These are phyloP conservation scores for Podospora pseudoanserina DNA, from an alignment of 495 filamentous ascomycete genomes.

Conservation along the genomic window DNA sequence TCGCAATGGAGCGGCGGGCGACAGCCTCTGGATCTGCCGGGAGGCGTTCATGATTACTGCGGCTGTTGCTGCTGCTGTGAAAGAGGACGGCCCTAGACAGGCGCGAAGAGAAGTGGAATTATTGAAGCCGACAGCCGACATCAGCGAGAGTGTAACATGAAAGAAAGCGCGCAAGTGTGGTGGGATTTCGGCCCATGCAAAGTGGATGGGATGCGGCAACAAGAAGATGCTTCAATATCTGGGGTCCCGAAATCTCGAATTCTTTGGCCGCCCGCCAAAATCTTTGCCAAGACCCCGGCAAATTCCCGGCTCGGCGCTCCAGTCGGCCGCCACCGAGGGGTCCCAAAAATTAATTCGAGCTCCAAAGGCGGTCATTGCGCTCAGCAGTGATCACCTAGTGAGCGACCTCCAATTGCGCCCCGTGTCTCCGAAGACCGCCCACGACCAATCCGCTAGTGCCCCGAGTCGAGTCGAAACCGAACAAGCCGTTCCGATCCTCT, in stretches of 20 bases:
- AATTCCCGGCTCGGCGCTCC: conserved; percentile 23
- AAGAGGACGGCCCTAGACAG: conserved; percentile 3
- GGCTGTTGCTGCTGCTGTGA: conserved; percentile 8
- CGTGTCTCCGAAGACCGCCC: neutral
- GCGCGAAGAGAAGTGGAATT: neutral
- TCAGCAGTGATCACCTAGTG: neutral
- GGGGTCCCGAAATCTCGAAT: conserved; percentile 13
- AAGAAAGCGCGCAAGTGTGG: conserved; percentile 17
- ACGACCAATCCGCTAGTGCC: neutral
- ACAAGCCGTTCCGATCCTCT: conserved; percentile 5
- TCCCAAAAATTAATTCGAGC: neutral
- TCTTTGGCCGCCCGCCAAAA: conserved; percentile 21
- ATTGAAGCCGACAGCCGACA: conserved; percentile 10
- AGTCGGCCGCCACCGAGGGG: conserved; percentile 1
- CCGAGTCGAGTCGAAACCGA: conserved; percentile 2
- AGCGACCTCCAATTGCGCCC: neutral
- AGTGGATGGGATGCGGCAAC: conserved; percentile 9
- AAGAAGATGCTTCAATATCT: neutral
- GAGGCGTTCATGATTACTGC: conserved; percentile 45
- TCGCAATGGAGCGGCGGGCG: conserved; percentile 36
- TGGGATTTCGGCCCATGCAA: conserved; percentile 4
- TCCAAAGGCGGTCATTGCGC: conserved; percentile 7
- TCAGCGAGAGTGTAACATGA: conserved; percentile 1
- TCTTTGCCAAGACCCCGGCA: conserved; percentile 25
- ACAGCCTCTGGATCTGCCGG: conserved; percentile 41